These are phyloP conservation scores for Cystobasidium pallidum DNA, from an alignment of 1,284 basidiomycete species.

Conservation along the genomic window DNA sequence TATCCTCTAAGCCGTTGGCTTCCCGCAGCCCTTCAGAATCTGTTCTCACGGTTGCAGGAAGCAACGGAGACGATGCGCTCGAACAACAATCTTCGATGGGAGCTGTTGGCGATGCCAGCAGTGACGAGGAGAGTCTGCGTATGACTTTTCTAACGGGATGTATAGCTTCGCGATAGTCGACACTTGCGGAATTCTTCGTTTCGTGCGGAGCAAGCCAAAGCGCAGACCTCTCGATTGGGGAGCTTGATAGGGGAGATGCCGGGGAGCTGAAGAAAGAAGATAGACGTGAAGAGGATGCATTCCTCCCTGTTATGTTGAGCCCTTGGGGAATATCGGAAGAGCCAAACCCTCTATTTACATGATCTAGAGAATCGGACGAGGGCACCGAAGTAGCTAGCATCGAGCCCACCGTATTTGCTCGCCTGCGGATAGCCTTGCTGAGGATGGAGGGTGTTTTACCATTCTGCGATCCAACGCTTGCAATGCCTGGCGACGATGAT, in stretches of 20 bases:
- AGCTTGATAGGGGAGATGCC: constrained; percentile 6
- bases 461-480: neutral
- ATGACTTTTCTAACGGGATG: neutral
- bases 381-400: constrained; percentile 7
- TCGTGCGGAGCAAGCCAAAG: constrained; percentile 14
- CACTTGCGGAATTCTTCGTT: neutral
- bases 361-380: neutral
- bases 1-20: neutral
- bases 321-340: neutral
- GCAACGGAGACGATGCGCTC: neutral
- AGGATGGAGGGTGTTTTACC: constrained; percentile 1
- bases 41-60: neutral
- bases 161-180: neutral
- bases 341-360: too few species aligned
- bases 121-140: constrained; percentile 13
- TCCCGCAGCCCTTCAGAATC: neutral
- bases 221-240: neutral
- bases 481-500: constrained; percentile 8
- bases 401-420: constrained; percentile 30
- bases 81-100: neutral
- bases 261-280: constrained; percentile 30
- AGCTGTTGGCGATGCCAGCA: constrained; percentile 4
- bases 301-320: constrained; percentile 26
- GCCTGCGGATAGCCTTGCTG: constrained; percentile 27
- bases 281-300: constrained; percentile 26